These are phyloP conservation scores for Rhodomyrtus tomentosa DNA, from an alignment of 345 rosid species.

Conservation along the genomic window DNA sequence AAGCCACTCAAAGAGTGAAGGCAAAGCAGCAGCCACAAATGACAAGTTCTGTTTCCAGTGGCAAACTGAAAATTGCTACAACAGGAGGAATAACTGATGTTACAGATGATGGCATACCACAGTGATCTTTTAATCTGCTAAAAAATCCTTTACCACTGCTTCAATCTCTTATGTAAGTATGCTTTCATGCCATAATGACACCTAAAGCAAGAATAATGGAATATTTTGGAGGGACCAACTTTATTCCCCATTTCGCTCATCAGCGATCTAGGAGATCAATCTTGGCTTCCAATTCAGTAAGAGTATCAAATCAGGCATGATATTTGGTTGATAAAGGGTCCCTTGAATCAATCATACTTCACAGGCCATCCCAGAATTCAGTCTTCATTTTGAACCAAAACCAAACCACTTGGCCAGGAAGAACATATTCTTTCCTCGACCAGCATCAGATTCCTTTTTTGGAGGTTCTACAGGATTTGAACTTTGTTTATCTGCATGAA, in stretches of 20 bases:
- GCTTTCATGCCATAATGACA: neutral
- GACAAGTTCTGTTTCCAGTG: neutral
- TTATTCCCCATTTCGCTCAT: neutral
- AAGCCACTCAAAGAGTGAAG: neutral
- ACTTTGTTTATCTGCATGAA: conserved; percentile 24
- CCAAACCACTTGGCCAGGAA: conserved; percentile 53
- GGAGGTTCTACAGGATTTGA: conserved; percentile 11
- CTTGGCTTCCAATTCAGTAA: neutral
- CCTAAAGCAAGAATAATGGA: neutral
- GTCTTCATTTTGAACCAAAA: conserved; percentile 34
- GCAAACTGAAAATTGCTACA: neutral
- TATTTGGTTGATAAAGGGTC: too few relatives aligned
- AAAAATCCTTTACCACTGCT: neutral
- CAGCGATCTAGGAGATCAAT: neutral
- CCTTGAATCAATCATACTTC: neutral
- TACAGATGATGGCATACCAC: neutral
- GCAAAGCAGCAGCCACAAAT: neutral
- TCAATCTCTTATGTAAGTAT: neutral
- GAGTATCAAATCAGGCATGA: neutral
- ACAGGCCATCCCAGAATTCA: neutral
- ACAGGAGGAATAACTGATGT: neutral
- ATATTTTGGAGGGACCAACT: neutral
- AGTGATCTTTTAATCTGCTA: neutral
- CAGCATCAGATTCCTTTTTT: conserved; percentile 4
- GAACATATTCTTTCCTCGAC: conserved; percentile 38